Evolutionary conservation across 768 basidiomycete genomes (phyloP).

Genomic region (Collybia mongolica): DNA sequence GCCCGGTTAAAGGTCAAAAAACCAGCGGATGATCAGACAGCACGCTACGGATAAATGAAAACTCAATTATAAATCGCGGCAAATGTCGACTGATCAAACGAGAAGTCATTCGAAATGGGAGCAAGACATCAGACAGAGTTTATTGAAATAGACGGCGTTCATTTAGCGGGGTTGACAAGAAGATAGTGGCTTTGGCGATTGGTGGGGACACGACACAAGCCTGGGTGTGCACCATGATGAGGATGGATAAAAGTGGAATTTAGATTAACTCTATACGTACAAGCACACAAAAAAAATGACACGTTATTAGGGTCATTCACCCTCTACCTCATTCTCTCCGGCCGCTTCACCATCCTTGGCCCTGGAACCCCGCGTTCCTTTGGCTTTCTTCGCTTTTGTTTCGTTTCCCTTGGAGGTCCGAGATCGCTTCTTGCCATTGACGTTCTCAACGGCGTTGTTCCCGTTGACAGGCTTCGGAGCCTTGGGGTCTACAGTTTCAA

Average conservation of each 20-base stretch:
- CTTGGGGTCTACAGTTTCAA: conserved; percentile 18
- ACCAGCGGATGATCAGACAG: conserved; percentile 26
- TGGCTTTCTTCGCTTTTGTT: conserved; percentile 28
- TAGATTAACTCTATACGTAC: too few species aligned
- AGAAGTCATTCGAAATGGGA: too few species aligned
- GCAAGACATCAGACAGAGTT: too few species aligned
- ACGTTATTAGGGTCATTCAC: too few species aligned
- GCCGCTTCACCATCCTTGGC: conserved; percentile 4
- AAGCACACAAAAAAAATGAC: too few species aligned
- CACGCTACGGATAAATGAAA: background rate
- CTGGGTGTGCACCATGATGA: background rate
- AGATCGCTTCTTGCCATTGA: conserved; percentile 20
- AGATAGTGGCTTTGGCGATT: too few species aligned
- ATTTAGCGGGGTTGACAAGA: too few species aligned
- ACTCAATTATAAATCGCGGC: background rate
- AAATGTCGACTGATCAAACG: too few species aligned
- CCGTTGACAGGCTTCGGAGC: conserved; percentile 8
- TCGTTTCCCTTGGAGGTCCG: conserved; percentile 28
- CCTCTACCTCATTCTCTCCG: conserved; percentile 2
- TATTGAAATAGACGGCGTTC: too few species aligned
- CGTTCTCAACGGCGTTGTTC: conserved; percentile 12
- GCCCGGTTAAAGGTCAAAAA: conserved; percentile 40
- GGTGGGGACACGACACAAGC: too few species aligned
- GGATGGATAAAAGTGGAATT: background rate
- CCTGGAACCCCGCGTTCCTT: conserved; percentile 5